A percentile compares a stretch with the other conserved stretches of the same genome.
Conservation (phyloP, 2,329 filamentous ascomycete species). For the Xylaria arbuscula region DNA sequence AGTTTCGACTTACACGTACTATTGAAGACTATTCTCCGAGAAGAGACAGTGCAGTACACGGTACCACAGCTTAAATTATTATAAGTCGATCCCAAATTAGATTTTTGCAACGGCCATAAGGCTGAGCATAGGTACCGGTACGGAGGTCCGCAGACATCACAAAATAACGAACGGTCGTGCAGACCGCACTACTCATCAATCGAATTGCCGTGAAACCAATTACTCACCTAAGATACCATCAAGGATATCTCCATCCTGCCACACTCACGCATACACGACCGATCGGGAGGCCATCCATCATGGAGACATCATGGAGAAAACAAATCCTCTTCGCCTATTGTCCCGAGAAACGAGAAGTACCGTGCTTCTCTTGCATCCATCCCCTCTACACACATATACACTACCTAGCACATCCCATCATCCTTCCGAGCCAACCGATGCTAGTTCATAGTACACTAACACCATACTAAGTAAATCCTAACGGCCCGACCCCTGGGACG, state of each 20-base stretch:
- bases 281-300: constrained; percentile 6
- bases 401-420: not conserved
- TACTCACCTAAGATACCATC: not conserved
- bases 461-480: not conserved
- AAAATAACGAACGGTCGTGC: not conserved
- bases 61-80: not conserved
- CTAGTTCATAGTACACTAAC: not conserved
- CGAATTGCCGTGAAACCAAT: constrained; percentile 1
- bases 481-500: constrained; percentile 16
- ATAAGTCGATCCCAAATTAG: constrained; percentile 21
- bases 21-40: constrained; percentile 5
- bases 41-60: not conserved
- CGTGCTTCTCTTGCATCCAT: constrained; percentile 24
- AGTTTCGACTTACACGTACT: not conserved
- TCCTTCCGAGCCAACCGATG: constrained; percentile 25
- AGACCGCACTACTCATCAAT: not conserved
- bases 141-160: not conserved
- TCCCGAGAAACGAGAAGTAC: constrained; percentile 30
- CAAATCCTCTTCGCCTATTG: constrained; percentile 29
- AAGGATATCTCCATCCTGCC: not conserved
- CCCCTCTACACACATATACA: not conserved
- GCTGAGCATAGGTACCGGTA: constrained; percentile 16
- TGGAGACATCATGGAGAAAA: constrained; percentile 8
- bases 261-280: not conserved
- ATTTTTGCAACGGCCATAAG: constrained; percentile 21